Evolutionary conservation across 352 stramenopile genomes (phyloP).

Genomic region (Blastocystis sp.): DNA sequence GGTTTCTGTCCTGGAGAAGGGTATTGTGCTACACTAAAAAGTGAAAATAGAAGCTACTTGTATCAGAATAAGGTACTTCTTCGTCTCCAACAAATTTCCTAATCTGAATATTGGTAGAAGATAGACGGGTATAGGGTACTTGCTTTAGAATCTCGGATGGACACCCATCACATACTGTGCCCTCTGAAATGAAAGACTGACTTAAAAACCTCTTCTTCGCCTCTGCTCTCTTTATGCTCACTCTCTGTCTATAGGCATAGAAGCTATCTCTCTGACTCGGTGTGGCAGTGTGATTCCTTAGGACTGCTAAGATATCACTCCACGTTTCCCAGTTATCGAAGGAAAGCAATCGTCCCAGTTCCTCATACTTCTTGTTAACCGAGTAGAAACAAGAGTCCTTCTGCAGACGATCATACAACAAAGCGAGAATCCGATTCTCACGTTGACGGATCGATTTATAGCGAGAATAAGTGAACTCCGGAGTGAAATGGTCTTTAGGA

Average conservation of each 20-base stretch:
- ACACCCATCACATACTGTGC: no score
- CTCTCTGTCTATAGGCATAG: no score
- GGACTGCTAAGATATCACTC: neutral
- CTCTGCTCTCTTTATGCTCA: no score
- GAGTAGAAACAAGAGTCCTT: neutral
- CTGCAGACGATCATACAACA: neutral
- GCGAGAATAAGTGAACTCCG: neutral
- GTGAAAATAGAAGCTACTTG: neutral
- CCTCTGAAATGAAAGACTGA: no score
- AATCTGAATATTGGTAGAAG: neutral
- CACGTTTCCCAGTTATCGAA: neutral
- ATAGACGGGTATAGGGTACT: no score
- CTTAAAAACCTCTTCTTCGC: no score
- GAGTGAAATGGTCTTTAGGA: neutral
- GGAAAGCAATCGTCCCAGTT: neutral
- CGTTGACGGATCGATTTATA: neutral
- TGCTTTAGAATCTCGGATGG: no score
- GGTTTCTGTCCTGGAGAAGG: neutral
- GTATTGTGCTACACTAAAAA: neutral
- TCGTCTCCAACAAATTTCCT: slow-evolving; percentile 21
- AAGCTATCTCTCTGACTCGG: neutral
- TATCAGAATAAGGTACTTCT: neutral
- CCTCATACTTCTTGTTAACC: neutral
- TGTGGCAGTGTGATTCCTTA: neutral
- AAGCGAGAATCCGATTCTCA: neutral